phyloP scores from a whole-genome alignment of 2,329 filamentous ascomycete genomes.

The Diaporthe citrichinensis region DNA sequence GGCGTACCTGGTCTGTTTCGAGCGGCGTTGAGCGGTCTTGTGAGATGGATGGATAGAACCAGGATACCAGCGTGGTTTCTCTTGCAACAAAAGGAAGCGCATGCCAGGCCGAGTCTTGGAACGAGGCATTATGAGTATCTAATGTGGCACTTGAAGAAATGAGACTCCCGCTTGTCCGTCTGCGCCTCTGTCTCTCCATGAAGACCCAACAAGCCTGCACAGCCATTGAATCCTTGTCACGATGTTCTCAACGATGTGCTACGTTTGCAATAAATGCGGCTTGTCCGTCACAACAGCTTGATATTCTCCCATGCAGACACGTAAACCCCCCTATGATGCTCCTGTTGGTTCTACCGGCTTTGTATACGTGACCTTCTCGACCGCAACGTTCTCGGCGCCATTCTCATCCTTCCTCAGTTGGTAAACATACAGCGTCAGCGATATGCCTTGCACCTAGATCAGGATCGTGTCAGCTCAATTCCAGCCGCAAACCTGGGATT shows the following conservation, averaged over 20 bases:
- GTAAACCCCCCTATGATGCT: conserved; percentile 56
- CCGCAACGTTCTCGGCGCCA: conserved; percentile 83
- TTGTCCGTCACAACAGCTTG: conserved; percentile 1
- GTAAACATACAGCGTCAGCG: conserved; percentile 95
- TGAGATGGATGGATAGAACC: neutral
- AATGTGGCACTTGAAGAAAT: conserved; percentile 25
- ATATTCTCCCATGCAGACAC: neutral
- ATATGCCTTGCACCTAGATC: conserved; percentile 92
- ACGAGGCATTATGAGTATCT: conserved; percentile 35
- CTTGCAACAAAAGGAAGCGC: conserved; percentile 34
- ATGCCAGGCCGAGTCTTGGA: conserved; percentile 14
- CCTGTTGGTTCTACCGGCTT: conserved; percentile 76
- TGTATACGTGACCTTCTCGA: conserved; percentile 89
- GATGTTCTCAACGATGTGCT: neutral
- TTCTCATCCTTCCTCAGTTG: conserved; percentile 83
- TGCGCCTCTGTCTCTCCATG: neutral
- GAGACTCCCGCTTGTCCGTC: neutral
- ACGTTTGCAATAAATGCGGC: neutral
- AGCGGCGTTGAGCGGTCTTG: conserved; percentile 3
- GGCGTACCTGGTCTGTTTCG: conserved; percentile 17
- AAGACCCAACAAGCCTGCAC: neutral
- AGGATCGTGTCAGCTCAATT: conserved; percentile 3
- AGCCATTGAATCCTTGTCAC: neutral
- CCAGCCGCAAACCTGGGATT: neutral
- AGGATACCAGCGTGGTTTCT: conserved; percentile 37